Evolutionary conservation across 805 yeast genomes (phyloP), one percentile per base, ranked within the genome.

Genomic region (Cyberlindnera maritima): DNA sequence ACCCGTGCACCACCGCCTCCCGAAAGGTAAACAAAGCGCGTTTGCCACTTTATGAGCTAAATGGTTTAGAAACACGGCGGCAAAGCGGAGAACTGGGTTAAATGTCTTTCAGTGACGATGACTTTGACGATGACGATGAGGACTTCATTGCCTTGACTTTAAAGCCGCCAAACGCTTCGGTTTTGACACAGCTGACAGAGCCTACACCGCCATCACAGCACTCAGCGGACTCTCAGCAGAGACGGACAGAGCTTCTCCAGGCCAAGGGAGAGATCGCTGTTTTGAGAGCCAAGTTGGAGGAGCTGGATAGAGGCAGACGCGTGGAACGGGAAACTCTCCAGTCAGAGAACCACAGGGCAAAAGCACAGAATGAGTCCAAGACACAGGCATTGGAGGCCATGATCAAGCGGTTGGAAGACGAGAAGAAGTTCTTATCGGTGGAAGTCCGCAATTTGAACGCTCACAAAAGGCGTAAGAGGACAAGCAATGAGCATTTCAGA

Each of bases 201-300:
- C 25, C 25, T 6, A 21, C 25, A 9, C 25, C 5, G 6, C 15
- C 25, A 15, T 20, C 37, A 35, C 15, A 5, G 18, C 23, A 13
- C 10, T 8, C 23, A 19, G 23, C 14, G 18, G 34, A 12, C 17
- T n/a, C 35, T 6, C 20, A 32, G 26, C 23, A 51, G 19, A 20
- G 14, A 33, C 47, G 38, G 34, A 23, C 46, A 59, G 59, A 56
- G 53, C 58, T 46, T 50, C 58, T 69, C 45, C 67, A 74, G 31
- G 84, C 88, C 5, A 78, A 77, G 46, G 97, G 97, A 2, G 96
- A 91, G 59, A 81, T 87, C 32, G 82, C 94, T 13, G 82, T 90
- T 31, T 69, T 91, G 15, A 70, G 95, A 45, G 79, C 83, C 10
- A 88, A 83, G 57, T 40, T 51, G 2, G 35, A 46, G 11, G 52